Conservation (phyloP, 345 rosid species). For the Euphorbia lathyris region DNA sequence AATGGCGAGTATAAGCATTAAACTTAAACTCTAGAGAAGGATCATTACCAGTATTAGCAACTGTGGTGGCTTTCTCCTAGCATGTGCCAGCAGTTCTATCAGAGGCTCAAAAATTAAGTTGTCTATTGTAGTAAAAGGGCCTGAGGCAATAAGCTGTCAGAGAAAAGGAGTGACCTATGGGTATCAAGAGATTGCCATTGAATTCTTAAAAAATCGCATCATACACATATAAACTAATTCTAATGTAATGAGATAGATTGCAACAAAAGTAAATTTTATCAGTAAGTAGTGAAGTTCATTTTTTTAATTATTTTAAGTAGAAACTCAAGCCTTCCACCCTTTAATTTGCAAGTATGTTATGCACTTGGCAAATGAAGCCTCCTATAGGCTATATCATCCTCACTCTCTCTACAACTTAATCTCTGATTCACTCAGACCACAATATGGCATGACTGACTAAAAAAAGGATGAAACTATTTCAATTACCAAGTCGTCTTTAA, state of each 20-base stretch:
- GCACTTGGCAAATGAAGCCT: background rate
- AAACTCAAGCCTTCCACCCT: background rate
- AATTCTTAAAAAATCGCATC: background rate
- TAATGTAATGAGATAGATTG: background rate
- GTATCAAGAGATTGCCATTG: conserved; percentile 13
- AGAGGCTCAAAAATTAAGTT: conserved; percentile 87
- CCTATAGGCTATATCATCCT: no score
- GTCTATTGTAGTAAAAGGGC: conserved; percentile 84
- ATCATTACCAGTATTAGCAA: conserved; percentile 67
- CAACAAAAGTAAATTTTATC: background rate
- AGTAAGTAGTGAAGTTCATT: background rate
- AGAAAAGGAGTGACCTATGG: conserved; percentile 2
- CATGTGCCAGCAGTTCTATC: conserved; percentile 73
- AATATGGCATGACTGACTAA: no score
- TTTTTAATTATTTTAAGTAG: background rate
- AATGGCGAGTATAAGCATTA: background rate
- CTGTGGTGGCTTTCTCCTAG: conserved; percentile 74
- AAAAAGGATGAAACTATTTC: no score
- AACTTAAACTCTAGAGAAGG: background rate
- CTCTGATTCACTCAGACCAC: no score
- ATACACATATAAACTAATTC: background rate
- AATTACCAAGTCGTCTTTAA: background rate
- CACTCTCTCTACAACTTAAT: background rate
- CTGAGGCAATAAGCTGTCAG: conserved; percentile 77
- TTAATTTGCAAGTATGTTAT: background rate